Base-by-base conservation (phyloP, 208 protist species). In the Phytomonas serpens region DNA sequence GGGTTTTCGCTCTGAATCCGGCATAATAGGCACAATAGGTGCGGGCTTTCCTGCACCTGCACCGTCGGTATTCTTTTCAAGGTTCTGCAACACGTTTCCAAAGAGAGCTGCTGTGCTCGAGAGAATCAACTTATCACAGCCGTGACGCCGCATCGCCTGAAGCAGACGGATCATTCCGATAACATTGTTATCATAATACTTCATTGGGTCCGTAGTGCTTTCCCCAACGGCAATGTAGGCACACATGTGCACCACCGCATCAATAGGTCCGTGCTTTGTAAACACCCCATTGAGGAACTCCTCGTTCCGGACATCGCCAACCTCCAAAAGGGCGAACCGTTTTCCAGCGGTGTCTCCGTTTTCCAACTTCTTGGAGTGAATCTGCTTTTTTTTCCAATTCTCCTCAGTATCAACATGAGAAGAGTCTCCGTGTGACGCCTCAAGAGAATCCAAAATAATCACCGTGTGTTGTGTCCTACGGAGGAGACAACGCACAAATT, bases 151-250 rank as follows among this genome's bases (percentile, higher is more conserved):
- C 98, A 99, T 99, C 5, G 86, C 76, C 69, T 98, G 78, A 23
- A 99, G 77, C n/a, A 99, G 73, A 63, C 80, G 77, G 16, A 98
- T 65, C 47, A 97, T 98, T 27, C 97, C 95, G 19, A 84, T 81
- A 29, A 99, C 87, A 76, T 99, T 99, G 82, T 98, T 99, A 42
- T 98, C 81, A 82, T 98, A 99, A 83, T 99, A 99, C 3, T 76
- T 65, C 31, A 98, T 71, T 27, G 97, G 97, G 63, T 97, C 83
- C 31, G 57, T 52, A 36, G 97, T 87, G 67, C 88, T 97, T 77
- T 99, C 98, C 7, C 91, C 89, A 9, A 99, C 98, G 37, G 93
- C 87, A 76, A 98, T 98, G 69, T 76, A 86, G 16, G 85, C 92
- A 64, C 96, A 97, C 87, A 99, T 98, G 77, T 99, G 98, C 63